phyloP scores from a whole-genome alignment of 305 asterid genomes.

The Ajuga reptans region DNA sequence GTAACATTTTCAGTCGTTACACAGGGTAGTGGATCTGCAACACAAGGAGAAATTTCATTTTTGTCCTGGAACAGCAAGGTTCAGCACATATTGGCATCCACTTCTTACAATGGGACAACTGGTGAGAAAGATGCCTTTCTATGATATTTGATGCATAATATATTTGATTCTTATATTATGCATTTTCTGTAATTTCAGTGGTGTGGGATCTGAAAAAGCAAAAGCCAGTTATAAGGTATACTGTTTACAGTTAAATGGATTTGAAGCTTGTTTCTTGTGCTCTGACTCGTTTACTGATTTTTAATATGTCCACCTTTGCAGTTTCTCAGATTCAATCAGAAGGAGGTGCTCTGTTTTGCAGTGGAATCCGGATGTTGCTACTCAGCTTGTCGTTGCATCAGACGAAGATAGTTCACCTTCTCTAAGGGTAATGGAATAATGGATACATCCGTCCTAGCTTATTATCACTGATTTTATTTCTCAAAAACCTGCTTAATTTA shows the following conservation, averaged over 20 bases:
- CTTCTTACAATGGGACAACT: constrained; percentile 86
- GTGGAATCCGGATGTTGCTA: constrained; percentile 94
- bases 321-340: constrained; percentile 76
- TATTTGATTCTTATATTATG: not conserved
- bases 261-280: constrained; percentile 10
- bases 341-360: constrained; percentile 96
- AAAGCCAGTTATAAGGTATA: constrained; percentile 88
- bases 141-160: not conserved
- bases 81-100: constrained; percentile 85
- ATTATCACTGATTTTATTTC: constrained; percentile 1
- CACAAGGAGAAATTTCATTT: constrained; percentile 93
- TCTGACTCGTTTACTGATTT: constrained; percentile 22
- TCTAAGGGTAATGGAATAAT: constrained; percentile 66
- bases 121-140: constrained; percentile 41
- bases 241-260: constrained; percentile 5
- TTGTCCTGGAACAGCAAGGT: constrained; percentile 93
- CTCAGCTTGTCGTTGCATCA: constrained; percentile 93
- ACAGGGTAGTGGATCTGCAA: constrained; percentile 91
- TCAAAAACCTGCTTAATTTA: constrained; percentile 5
- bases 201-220: constrained; percentile 98
- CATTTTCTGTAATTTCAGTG: constrained; percentile 46
- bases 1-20: constrained; percentile 24
- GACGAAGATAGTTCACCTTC: constrained; percentile 93
- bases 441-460: constrained; percentile 11
- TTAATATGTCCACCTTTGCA: constrained; percentile 34